These are phyloP conservation scores for Macrocybe gigantea DNA, from an alignment of 768 basidiomycete species.

Conservation along the genomic window DNA sequence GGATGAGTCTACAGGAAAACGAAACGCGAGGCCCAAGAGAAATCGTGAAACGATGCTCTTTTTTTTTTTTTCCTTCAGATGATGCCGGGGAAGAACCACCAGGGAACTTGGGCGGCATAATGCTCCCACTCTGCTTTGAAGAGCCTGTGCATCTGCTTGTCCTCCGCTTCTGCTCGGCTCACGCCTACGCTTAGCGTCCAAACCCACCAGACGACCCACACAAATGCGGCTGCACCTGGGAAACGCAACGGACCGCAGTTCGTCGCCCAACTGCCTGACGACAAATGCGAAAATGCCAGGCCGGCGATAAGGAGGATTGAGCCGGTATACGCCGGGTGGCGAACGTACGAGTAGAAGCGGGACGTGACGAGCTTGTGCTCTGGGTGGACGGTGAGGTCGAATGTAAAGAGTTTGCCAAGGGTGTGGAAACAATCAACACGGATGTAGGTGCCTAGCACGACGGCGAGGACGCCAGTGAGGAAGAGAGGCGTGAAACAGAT, in stretches of 20 bases:
- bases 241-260: background rate
- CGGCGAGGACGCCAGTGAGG: constrained; percentile 26
- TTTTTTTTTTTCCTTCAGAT: background rate
- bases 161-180: background rate
- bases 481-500: constrained; percentile 25
- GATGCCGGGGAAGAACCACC: background rate
- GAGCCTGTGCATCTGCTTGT: background rate
- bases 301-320: background rate
- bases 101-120: background rate
- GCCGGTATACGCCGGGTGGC: background rate
- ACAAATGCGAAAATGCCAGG: background rate
- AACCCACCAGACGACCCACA: background rate
- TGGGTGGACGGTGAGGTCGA: constrained; percentile 1
- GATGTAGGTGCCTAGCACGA: constrained; percentile 24
- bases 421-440: constrained; percentile 4
- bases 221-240: background rate
- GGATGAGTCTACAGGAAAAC: no score
- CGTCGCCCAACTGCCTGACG: background rate
- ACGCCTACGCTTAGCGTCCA: background rate
- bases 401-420: constrained; percentile 1
- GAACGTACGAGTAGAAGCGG: background rate
- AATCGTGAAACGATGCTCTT: no score
- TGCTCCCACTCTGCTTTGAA: background rate
- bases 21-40: no score
- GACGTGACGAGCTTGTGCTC: background rate